phyloP scores from a whole-genome alignment of 176 grass and related monocot species.

The Themeda triandra region DNA sequence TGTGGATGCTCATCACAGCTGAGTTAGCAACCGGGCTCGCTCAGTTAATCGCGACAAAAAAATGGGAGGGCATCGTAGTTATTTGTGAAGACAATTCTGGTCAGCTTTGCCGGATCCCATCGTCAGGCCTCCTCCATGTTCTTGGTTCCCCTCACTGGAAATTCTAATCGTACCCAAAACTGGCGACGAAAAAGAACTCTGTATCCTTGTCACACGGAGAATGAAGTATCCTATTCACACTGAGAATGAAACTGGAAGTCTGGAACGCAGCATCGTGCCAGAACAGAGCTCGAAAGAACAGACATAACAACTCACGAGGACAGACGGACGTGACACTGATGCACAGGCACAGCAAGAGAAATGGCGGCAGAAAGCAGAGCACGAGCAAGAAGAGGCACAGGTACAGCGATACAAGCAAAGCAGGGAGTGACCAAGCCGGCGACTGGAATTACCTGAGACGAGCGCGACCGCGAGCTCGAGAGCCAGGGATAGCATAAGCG shows the following conservation, averaged over 20 bases:
- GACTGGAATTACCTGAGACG: slow-evolving; percentile 35
- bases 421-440: background rate
- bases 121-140: background rate
- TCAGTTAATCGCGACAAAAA: slow-evolving; percentile 22
- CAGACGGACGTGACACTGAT: background rate
- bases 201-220: background rate
- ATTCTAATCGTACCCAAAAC: background rate
- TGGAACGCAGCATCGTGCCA: background rate
- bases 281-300: background rate
- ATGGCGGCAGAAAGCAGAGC: slow-evolving; percentile 13
- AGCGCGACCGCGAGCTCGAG: slow-evolving; percentile 14
- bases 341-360: background rate
- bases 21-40: background rate
- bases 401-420: background rate
- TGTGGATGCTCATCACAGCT: background rate
- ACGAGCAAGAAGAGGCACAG: background rate
- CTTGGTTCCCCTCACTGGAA: background rate
- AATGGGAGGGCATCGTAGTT: background rate
- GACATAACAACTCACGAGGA: background rate
- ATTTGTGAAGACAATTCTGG: background rate
- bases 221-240: no score
- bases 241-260: background rate
- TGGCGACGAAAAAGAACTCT: background rate
- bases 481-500: slow-evolving; percentile 24
- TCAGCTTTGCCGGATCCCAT: background rate